Conservation (phyloP, 768 basidiomycete species). For the Wakefieldia striispora region DNA sequence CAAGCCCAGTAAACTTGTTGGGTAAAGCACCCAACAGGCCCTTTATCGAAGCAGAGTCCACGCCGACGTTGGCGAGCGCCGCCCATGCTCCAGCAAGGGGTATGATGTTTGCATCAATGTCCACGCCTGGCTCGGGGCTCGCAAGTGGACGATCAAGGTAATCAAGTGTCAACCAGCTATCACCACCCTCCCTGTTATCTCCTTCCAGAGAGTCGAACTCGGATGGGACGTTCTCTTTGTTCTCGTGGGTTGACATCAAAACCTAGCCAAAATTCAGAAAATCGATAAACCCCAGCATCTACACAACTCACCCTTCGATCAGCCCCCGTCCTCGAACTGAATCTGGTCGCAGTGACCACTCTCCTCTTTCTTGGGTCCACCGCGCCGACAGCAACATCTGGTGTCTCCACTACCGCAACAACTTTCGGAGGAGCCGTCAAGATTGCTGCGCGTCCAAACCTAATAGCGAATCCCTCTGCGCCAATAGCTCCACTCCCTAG, state of each 20-base stretch:
- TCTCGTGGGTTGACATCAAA: constrained; percentile 78
- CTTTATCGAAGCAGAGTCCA: constrained; percentile 37
- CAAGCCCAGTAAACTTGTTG: constrained; percentile 70
- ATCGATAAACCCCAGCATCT: neutral
- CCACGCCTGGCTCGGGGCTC: constrained; percentile 41
- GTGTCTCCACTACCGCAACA: constrained; percentile 80
- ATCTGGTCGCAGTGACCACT: constrained; percentile 84
- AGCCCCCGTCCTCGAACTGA: constrained; percentile 80
- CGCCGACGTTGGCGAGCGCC: constrained; percentile 49
- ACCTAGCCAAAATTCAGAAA: constrained; percentile 44
- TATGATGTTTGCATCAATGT: constrained; percentile 65
- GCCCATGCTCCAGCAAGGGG: constrained; percentile 75
- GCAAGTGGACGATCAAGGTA: constrained; percentile 11
- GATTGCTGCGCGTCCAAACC: constrained; percentile 70
- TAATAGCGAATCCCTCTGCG: constrained; percentile 39
- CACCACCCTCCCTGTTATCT: constrained; percentile 5
- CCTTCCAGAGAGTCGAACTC: constrained; percentile 24
- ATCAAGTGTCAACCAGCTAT: constrained; percentile 8
- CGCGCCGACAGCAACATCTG: constrained; percentile 86
- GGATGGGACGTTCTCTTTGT: constrained; percentile 38
- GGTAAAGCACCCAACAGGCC: constrained; percentile 66
- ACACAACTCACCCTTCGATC: constrained; percentile 65
- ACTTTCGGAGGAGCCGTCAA: constrained; percentile 83
- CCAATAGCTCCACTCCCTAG: constrained; percentile 20
- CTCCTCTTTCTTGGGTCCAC: constrained; percentile 82